Evolutionary conservation across 2,329 filamentous ascomycete genomes (phyloP), one percentile per base, ranked within the genome.

Genomic region (Xylariomycetidae sp.): DNA sequence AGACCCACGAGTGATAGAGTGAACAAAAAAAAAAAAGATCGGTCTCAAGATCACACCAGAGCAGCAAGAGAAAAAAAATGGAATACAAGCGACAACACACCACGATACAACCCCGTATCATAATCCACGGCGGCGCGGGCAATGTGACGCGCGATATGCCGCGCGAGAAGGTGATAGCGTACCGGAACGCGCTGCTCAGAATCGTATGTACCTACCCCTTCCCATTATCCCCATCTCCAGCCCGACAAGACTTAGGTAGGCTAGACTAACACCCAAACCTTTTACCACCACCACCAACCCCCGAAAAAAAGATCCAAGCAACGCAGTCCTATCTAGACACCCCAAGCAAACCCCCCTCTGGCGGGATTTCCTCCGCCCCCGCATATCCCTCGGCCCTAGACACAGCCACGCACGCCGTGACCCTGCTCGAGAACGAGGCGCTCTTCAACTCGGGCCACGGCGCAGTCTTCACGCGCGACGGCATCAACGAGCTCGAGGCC

Each of bases 361-460:
- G n/a, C n/a, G n/a, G n/a, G n/a, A n/a, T n/a, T n/a, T n/a, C n/a
- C n/a, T n/a, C n/a, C n/a, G n/a, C n/a, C n/a, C n/a, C n/a, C n/a
- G n/a, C n/a, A n/a, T n/a, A n/a, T n/a, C 72, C 74, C 7, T 70
- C 70, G 1, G 85, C 88, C 1, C 70, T 95, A 11, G 80, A 87
- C 35, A 74, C 80, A 1, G 87, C 86, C 2, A 82, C 82, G 2
- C 75, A 82, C 56, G 88, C 88, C 27, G 87, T 94, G 9, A 66
- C 69, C 1, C 70, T 82, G 16, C 74, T 95, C 12, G 88, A 95
- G 62, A 70, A 94, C 52, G 77, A 88, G 51, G 72, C 82, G 2
- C 74, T 94, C 4, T 94, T 92, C 72, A 95, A 95, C 63, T 80
- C 80, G 37, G 88, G 80, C 6, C 81, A 80, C 49, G 89, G 89